Base-by-base conservation (phyloP, 768 basidiomycete genomes). In the Piloderma croceum region DNA sequence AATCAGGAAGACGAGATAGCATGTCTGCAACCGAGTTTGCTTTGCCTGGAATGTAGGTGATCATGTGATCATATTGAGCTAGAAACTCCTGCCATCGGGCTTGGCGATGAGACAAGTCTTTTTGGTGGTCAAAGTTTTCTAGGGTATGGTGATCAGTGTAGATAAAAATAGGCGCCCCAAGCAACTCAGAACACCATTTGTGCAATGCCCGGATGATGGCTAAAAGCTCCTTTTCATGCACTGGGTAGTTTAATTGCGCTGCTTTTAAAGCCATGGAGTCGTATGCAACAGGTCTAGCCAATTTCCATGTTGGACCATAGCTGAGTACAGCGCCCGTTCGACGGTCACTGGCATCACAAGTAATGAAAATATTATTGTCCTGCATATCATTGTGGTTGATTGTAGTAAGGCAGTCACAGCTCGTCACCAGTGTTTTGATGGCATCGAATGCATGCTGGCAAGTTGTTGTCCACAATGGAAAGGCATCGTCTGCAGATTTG, bases 21-120 rank as follows among this genome's bases (percentile, higher is more conserved):
- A 56, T 54, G 45, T 70, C 67, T 1, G 63, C 58, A 0, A 66
- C 31, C 0, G 51, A 38, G 36, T 69, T 69, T 6, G 59, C 54
- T 0, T 25, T 36, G 0, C 69, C 67, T 0, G 50, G 56, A 13
- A 63, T 39, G 34, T 63, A 60, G 7, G 47, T 18, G 6, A 63
- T 52, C 1, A 25, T 37, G 32, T 57, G 62, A 24, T 62, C 49
- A 31, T 52, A 62, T 20, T 59, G 47, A 25, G 34, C 35, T 7
- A 62, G 27, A 1, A 56, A 56, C 13, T 67, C 63, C 3, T 62
- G 15, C 70, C 70, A 71, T 0, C 61, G 47, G 0, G 57, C 60
- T 23, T 70, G 69, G 2, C 63, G 43, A 0, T 53, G 52, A 0
- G 63, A 64, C 11, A n/a, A n/a, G n/a, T n/a, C n/a, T n/a, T n/a